Base-by-base conservation (phyloP, 129 eudicot species). In the Dittrichia graveolens region DNA sequence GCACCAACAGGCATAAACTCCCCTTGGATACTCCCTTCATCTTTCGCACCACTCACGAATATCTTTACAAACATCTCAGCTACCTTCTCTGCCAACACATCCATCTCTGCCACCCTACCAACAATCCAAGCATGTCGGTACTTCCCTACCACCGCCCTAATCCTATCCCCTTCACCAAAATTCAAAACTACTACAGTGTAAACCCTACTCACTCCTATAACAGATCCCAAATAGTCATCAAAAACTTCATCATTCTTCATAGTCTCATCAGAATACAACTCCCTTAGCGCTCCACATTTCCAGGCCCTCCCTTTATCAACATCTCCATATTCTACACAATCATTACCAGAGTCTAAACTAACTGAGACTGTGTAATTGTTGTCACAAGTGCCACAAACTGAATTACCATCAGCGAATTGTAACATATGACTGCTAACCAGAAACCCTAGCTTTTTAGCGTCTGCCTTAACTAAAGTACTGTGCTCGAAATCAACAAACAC, bases 1-100 rank as follows among this genome's bases (percentile, higher is more conserved):
- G 97, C 96, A 62, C 97, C 99, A 50, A 90, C 99, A 18, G 99
- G 99, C 97, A 90, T 94, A 75, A 90, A 94, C 82, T 94, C 99
- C 62, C 89, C 87, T n/a, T 66, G 82, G 38, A 88, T 80, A 8
- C 76, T 56, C 59, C 88, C 96, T 79, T 88, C 88, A 54, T 86
- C 87, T 77, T 78, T 90, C 41, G 84, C 91, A 75, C 99, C 97
- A 79, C 86, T 88, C 66, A 82, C 89, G 77, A 94, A 90, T 15
- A 88, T 69, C 67, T 82, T 86, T 40, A 86, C 78, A 63, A 94
- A 90, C 45, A 86, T 78, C 81, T 88, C 96, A 0, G 99, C 93
- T 6, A 88, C 84, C 82, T 43, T 86, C 85, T 85, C 83, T 69
- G 77, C 89, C 57, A 71, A 55, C 14, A 18, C 72, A 52, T 75